Base-by-base conservation (phyloP, 1,139 yeast genomes). In the Suhomyces panamericanus region DNA sequence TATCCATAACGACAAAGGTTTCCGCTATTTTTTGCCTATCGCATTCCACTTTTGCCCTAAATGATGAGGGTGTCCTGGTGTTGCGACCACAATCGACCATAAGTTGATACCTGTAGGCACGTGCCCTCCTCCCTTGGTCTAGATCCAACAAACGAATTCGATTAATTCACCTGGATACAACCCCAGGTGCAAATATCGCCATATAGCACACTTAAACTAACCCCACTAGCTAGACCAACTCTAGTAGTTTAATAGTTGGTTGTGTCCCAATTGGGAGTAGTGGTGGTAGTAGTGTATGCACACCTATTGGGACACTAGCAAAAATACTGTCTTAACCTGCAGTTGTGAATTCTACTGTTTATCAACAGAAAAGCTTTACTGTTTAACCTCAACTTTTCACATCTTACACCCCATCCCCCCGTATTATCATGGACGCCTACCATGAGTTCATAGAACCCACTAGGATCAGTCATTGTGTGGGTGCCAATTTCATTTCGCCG, bases 361-460 rank as follows among this genome's bases (percentile, higher is more conserved):
- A 20, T 20, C 24, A 20, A 20, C 24, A 6, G 2, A 41, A 39
- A 39, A 43, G 32, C 35, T 35, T 38, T 37, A 27, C 43, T 29
- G 41, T 37, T 37, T 40, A 29, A n/a, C 31, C 15, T 30, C 27
- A 32, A 36, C 13, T 34, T 29, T 29, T 29, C 37, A 27, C 32
- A 20, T 15, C 14, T 15, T 15, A 28, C 11, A 35, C 9, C 31
- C 32, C 26, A 28, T 27, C 17, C 26, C 16, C 17, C n/a, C 5
- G 12, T 26, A 10, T 17, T 9, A 33, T 15, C 32, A 89, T 91
- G 98, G 91, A 90, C 58, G 85, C 87, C 14, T 88, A 85, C 64
- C 83, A 85, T 53, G 93, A 87, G 63, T 75, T 90, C 57, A 75
- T 88, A 40, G 87, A 83, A 53, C 96, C 97, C 3, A 75, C 96